phyloP scores from a whole-genome alignment of 352 stramenopile genomes.

The Peronospora tabacina region DNA sequence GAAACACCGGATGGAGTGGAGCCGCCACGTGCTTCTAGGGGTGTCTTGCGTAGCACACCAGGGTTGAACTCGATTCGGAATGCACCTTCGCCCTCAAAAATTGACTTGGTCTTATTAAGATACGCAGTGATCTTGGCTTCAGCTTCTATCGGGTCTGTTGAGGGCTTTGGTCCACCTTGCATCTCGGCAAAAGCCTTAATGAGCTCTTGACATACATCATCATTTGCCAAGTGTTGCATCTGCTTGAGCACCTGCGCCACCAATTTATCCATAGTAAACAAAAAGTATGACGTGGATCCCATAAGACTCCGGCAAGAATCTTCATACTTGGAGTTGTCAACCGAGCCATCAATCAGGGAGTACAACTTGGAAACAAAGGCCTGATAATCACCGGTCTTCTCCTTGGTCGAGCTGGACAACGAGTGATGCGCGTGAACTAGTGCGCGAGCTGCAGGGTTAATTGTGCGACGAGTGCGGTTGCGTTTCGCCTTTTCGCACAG shows the following conservation, averaged over 20 bases:
- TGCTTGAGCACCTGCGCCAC: constrained; percentile 82
- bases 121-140: constrained; percentile 43
- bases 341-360: constrained; percentile 75
- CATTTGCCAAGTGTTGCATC: constrained; percentile 77
- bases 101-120: constrained; percentile 65
- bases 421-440: constrained; percentile 67
- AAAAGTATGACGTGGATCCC: constrained; percentile 85
- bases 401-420: constrained; percentile 36
- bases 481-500: constrained; percentile 84
- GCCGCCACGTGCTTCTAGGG: constrained; percentile 41
- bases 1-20: constrained; percentile 34
- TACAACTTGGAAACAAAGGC: constrained; percentile 85
- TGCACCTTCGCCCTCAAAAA: constrained; percentile 76
- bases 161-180: constrained; percentile 24
- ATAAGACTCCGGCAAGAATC: constrained; percentile 85
- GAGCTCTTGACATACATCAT: constrained; percentile 78
- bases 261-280: constrained; percentile 90
- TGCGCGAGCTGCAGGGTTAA: constrained; percentile 76
- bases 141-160: constrained; percentile 19
- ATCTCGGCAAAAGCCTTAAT: constrained; percentile 64
- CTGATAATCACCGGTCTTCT: constrained; percentile 83
- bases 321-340: constrained; percentile 86
- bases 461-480: constrained; percentile 77
- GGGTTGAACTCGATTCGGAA: constrained; percentile 83
- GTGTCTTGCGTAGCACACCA: constrained; percentile 68